Percentiles rank a stretch among this genome's conserved stretches.
phyloP scores from a whole-genome alignment of 164 flowering plant genomes.

The Vitis labrusca region DNA sequence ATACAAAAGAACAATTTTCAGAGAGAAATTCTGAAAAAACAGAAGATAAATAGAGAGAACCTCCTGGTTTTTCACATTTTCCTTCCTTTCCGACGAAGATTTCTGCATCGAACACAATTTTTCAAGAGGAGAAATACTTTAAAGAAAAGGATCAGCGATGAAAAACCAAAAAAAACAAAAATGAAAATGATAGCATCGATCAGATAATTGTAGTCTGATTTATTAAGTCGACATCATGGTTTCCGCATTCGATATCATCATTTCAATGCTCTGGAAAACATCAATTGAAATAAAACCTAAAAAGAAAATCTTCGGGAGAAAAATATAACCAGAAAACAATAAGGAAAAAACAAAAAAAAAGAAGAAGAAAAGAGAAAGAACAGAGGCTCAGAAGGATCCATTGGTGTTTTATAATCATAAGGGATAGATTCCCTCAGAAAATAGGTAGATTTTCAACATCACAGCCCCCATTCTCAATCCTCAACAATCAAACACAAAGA shows the following conservation, averaged over 20 bases:
- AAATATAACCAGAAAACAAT: background rate
- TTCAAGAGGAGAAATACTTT: too few species aligned
- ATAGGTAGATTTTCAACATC: constrained; percentile 76
- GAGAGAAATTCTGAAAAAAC: too few species aligned
- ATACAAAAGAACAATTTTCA: too few species aligned
- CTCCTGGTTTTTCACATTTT: background rate
- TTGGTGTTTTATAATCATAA: constrained; percentile 65
- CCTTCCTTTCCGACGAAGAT: background rate
- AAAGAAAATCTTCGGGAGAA: background rate
- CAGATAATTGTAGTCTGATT: constrained; percentile 93
- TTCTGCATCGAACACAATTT: background rate
- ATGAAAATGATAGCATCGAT: constrained; percentile 28
- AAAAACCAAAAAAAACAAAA: background rate
- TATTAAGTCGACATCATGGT: constrained; percentile 38
- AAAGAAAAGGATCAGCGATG: too few species aligned
- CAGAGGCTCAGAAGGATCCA: constrained; percentile 89
- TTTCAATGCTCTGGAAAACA: constrained; percentile 31
- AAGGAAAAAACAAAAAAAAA: background rate
- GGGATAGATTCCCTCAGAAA: constrained; percentile 49
- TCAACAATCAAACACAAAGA: background rate
- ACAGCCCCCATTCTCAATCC: constrained; percentile 27
- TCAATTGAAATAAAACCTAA: background rate
- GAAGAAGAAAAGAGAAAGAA: constrained; percentile 1
- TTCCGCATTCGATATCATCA: constrained; percentile 52
- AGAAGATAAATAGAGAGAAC: too few species aligned